A percentile compares a stretch with the other conserved stretches of the same genome.
Evolutionary conservation across 805 yeast genomes (phyloP).

Genomic region (Wickerhamomyces canadensis): DNA sequence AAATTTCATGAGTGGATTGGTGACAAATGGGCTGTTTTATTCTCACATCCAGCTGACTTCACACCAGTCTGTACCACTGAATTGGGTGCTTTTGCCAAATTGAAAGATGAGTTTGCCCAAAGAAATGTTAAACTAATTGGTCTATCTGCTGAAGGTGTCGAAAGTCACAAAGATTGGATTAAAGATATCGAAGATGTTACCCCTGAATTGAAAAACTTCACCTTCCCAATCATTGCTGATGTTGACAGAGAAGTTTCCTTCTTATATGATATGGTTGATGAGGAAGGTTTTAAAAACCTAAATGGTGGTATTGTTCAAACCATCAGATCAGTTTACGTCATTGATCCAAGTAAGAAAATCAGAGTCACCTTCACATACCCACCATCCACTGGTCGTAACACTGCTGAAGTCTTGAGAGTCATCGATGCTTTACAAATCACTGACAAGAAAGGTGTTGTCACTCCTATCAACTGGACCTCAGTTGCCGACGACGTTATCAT

Average conservation of each 20-base stretch:
- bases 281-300: constrained; percentile 73
- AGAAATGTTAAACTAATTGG: constrained; percentile 88
- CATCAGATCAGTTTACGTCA: constrained; percentile 86
- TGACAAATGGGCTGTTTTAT: constrained; percentile 80
- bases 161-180: constrained; percentile 80
- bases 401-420: constrained; percentile 87
- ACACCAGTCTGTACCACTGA: constrained; percentile 97
- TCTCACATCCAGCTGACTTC: constrained; percentile 95
- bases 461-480: constrained; percentile 86
- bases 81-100: constrained; percentile 86
- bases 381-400: constrained; percentile 91
- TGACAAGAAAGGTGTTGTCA: constrained; percentile 77
- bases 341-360: constrained; percentile 86
- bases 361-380: constrained; percentile 87
- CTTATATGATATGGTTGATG: constrained; percentile 83
- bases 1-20: constrained; percentile 86
- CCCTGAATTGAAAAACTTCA: constrained; percentile 58
- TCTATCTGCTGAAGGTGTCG: constrained; percentile 78
- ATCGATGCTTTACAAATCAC: constrained; percentile 83
- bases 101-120: constrained; percentile 82
- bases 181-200: constrained; percentile 86
- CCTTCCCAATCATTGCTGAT: constrained; percentile 91
- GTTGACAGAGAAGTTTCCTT: constrained; percentile 78
- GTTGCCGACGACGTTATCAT: constrained; percentile 89
- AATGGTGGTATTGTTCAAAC: constrained; percentile 74